These are phyloP conservation scores for Penicillium silybi DNA, from an alignment of 495 filamentous ascomycete genomes.

Conservation along the genomic window DNA sequence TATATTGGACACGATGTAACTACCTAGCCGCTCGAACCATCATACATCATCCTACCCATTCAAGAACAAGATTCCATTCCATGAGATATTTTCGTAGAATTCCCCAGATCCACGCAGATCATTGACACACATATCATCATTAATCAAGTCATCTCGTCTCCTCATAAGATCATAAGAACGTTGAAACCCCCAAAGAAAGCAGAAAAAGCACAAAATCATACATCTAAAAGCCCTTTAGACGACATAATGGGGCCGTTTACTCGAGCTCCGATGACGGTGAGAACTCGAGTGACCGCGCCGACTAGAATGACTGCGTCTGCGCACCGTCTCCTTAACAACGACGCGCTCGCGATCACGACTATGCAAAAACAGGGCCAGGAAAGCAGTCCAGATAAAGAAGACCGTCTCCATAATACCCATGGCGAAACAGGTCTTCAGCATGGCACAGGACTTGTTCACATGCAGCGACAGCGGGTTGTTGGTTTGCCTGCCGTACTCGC, in stretches of 20 bases:
- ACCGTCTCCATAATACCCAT: conserved; percentile 84
- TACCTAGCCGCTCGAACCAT: background rate
- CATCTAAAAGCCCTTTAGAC: conserved; percentile 24
- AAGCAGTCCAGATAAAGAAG: conserved; percentile 72
- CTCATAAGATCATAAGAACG: conserved; percentile 5
- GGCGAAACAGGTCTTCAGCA: conserved; percentile 85
- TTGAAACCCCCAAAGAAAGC: background rate
- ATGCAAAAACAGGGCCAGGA: conserved; percentile 58
- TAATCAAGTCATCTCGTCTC: background rate
- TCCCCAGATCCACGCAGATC: background rate
- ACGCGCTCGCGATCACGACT: conserved; percentile 25
- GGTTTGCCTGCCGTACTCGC: conserved; percentile 36
- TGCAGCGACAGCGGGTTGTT: conserved; percentile 42
- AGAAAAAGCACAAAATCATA: conserved; percentile 2
- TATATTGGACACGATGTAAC: background rate
- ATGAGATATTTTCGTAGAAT: background rate
- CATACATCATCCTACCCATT: background rate
- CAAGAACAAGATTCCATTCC: background rate
- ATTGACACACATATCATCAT: conserved; percentile 1
- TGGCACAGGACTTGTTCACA: conserved; percentile 72
- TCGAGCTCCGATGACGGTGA: conserved; percentile 33
- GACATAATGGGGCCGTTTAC: conserved; percentile 38
- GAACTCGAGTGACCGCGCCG: conserved; percentile 31
- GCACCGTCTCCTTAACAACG: conserved; percentile 41
- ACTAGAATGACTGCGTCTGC: conserved; percentile 41